Evolutionary conservation across 148 eudicot genomes (phyloP), one percentile per base, ranked within the genome.

Genomic region (Fagopyrum homotropicum): DNA sequence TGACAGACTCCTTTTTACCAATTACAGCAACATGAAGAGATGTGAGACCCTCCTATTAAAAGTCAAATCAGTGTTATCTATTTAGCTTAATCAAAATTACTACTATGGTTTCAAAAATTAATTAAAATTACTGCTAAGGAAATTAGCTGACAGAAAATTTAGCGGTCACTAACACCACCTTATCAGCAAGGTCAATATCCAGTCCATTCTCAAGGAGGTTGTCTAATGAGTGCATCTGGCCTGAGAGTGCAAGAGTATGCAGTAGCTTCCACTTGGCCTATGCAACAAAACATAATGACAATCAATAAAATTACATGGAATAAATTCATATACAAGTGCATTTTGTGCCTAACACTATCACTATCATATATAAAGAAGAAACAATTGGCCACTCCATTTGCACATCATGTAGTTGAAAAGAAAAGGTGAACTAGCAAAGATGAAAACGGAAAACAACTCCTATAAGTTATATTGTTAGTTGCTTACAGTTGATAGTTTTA

Each of bases 1-100:
- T 85, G 66, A 95, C 91, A 69, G 98, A 84, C 86, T 96, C 99
- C 79, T 84, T 96, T 83, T 89, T 96, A 78, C 93, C 96, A 59
- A 86, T 86, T 48, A 92, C 84, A 75, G 98, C 94, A 55, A 81
- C 74, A 80, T 92, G 99, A 69, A 96, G 97, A 78, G 94, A 92
- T 46, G 98, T 89, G 76, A 78, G 82, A 26, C 99, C 97, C 84
- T 87, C 89, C 99, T 96, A 88, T 55, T 59, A 48, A 70, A 59
- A 74, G 19, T 66, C 43, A 12, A 79, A 14, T 77, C 47, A 74
- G 16, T 63, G 22, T 64, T 68, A 68, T 54, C 45, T n/a, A 56
- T 70, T 80, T 55, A 75, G 50, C 56, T 44, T 70, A 71, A n/a
- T 68, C 30, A 44, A 73, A 71, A 22, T 26, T 29, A 45, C 4